Base-by-base conservation (phyloP, 768 basidiomycete genomes). In the Filobasidium wieringae region DNA sequence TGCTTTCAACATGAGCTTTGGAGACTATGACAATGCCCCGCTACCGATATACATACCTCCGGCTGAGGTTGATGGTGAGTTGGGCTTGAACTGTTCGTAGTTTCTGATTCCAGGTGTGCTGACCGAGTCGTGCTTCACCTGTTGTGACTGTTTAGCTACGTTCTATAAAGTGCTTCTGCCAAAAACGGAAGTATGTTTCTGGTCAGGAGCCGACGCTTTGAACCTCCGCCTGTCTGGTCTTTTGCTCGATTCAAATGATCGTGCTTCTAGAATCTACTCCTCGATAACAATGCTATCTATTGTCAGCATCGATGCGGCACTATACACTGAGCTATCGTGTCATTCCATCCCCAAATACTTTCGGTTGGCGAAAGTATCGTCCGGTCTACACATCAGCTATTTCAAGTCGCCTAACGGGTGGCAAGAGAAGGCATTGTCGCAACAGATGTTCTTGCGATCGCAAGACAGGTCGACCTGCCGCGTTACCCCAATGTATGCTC, bases 11-110 rank as follows among this genome's bases (percentile, higher is more conserved):
- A 68, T 82, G 60, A 88, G 86, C 63, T 92, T 83, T 67, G 71
- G 77, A 1, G 93, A 97, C 68, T 64, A 78, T 1, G 77, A 84
- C 53, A 95, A 97, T 68, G 82, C 88, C 1, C 89, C 91, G 17
- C 85, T 90, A 0, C 68, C 76, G 2, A 83, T 68, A 8, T 74
- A 69, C 55, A 59, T 63, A 17, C 76, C 83, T 7, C 78, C 79
- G 27, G 59, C 79, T 8, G 85, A 86, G 64, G 87, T 88, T 12
- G 93, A 97, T 74, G 80, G 90, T 88, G 64, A 65, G 82, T 68
- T 24, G 53, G 7, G 11, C 43, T 12, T 55, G 9, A 29, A n/a
- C n/a, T n/a, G 26, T 22, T 11, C 31, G 49, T n/a, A 24, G 50
- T 47, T 14, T 8, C 43, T 26, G 29, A 22, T 22, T 2, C 36